Conservation (phyloP, 768 basidiomycete genomes). For the Ramaria rubella region DNA sequence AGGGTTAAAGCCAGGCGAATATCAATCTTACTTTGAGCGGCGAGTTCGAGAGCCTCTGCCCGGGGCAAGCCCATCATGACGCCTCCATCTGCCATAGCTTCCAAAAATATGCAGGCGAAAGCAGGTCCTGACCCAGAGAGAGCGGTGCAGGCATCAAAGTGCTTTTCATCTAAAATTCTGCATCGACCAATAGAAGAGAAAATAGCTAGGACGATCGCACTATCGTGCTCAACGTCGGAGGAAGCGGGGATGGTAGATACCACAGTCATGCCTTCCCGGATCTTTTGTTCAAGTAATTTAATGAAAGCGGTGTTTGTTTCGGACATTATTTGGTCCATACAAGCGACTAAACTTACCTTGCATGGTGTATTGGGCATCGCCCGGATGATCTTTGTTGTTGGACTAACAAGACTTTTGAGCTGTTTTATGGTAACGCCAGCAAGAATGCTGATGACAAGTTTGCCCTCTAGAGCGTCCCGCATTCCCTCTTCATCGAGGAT, state of each 20-base stretch:
- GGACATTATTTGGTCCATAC: no score
- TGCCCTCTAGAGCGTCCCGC: conserved; percentile 75
- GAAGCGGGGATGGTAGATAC: conserved; percentile 64
- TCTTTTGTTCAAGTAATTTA: conserved; percentile 62
- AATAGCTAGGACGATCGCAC: conserved; percentile 76
- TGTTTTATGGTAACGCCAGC: conserved; percentile 93
- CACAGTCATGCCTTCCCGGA: conserved; percentile 98
- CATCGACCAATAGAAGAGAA: conserved; percentile 97
- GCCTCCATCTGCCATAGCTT: conserved; percentile 98
- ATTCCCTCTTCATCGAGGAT: conserved; percentile 75
- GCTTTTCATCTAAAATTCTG: conserved; percentile 94
- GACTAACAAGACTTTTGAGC: conserved; percentile 63
- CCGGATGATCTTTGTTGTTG: conserved; percentile 79
- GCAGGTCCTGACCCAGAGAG: conserved; percentile 95
- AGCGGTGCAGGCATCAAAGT: conserved; percentile 98
- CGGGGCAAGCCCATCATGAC: conserved; percentile 99
- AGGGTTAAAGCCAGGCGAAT: background rate
- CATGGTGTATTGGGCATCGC: conserved; percentile 99
- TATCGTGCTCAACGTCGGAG: conserved; percentile 50
- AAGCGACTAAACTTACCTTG: conserved; percentile 48
- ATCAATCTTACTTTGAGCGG: conserved; percentile 74
- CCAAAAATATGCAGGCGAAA: conserved; percentile 92
- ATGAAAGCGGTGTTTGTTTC: background rate
- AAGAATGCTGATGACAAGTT: conserved; percentile 92
- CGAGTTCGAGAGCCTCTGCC: conserved; percentile 88